Evolutionary conservation across 257 asterid genomes (phyloP).

Genomic region (Nyctanthes arbortristis): DNA sequence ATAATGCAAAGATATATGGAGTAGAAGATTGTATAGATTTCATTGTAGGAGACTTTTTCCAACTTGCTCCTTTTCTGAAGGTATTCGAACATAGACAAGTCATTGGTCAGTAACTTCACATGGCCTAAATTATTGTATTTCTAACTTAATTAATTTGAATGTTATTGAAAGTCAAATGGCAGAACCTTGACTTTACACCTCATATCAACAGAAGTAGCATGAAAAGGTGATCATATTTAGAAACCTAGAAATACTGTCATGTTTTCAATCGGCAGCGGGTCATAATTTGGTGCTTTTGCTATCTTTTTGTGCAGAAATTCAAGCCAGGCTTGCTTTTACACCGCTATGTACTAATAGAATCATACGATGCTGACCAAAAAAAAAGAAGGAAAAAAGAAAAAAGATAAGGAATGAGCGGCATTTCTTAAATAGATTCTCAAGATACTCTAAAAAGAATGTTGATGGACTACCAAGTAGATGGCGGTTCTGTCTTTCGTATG

Average conservation of each 20-base stretch:
- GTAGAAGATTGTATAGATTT: constrained; percentile 79
- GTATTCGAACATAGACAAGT: too few relatives aligned
- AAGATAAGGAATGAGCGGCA: not conserved
- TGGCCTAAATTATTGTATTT: too few relatives aligned
- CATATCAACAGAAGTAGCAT: not conserved
- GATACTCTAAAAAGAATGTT: too few relatives aligned
- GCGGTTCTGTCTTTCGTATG: not conserved
- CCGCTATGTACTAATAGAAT: not conserved
- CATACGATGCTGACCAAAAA: not conserved
- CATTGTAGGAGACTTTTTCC: constrained; percentile 80
- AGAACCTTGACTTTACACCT: not conserved
- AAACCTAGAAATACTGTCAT: not conserved
- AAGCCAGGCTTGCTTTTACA: not conserved
- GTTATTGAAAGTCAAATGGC: not conserved
- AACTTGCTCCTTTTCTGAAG: constrained; percentile 77
- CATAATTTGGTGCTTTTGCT: not conserved
- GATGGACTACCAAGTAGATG: not conserved
- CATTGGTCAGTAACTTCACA: too few relatives aligned
- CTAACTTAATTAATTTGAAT: not conserved
- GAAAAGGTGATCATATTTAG: not conserved
- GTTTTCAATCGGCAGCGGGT: not conserved
- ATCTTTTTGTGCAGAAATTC: not conserved
- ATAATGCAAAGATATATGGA: constrained; percentile 85
- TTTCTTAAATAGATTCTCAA: not conserved
- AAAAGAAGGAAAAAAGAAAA: not conserved